Evolutionary conservation across 2,329 filamentous ascomycete species (phyloP), one percentile per base, ranked within the genome.

Genomic region (Fusarium domesticum): DNA sequence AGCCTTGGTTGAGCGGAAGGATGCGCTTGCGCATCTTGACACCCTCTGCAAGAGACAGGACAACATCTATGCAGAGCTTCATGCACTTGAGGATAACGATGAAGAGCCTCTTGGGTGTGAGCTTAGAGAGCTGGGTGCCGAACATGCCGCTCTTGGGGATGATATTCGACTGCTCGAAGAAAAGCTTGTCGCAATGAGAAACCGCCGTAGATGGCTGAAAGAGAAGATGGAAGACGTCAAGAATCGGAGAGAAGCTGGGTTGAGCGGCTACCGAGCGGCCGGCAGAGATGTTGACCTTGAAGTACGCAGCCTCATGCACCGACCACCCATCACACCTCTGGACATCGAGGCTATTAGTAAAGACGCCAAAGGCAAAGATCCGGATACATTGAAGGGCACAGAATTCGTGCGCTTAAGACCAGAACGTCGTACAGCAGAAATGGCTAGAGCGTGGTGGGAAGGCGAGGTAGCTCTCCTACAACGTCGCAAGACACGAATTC

Each of bases 371-470:
- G 50, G 42, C 6, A 51, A 54, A 18, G 49, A 54, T 5, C 19
- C 44, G 2, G 52, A 52, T 3, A 67, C 69, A 1, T 58, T 68
- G 0, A 69, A 65, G 1, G 76, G 76, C 0, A 46, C 66, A 4
- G 77, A 80, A 28, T 87, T 87, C 42, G 61, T 84, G 28, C 70
- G 73, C 2, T 69, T 89, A 6, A 77, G 81, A 1, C 75, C 81
- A 0, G 80, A 84, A 54, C 75, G 84, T 15, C 73, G 86, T 36
- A 90, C 85, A 0, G 62, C 84, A 2, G 79, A 80, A 12, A 84
- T 90, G 82, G 86, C 85, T 0, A 79, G 74, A 47, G 76, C 83
- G 12, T 87, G 85, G 75, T 90, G 84, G 81, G 74, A 79, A 42
- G 75, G 76, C 6, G 85, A 90, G 53, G 70, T 83, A 2, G 67